A percentile compares a stretch with the other conserved stretches of the same genome.
Conservation (phyloP, 768 basidiomycete species). For the Atractiella rhizophila region DNA sequence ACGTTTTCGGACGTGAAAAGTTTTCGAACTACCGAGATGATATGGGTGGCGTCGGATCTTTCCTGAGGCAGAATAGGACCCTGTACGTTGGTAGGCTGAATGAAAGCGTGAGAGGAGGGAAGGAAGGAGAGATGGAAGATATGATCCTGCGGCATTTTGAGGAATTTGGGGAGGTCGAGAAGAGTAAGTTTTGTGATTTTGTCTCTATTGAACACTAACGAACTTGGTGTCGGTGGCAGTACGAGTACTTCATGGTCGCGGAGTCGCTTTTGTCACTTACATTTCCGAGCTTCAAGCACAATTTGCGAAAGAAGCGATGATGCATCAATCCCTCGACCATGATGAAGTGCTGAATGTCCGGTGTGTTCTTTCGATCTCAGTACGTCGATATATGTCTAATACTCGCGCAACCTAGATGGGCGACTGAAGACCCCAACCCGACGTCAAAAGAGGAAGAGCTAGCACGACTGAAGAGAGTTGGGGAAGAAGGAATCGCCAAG, state of each 20-base stretch:
- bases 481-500: conserved; percentile 53
- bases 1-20: conserved; percentile 91
- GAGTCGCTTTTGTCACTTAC: conserved; percentile 94
- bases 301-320: conserved; percentile 97
- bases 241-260: conserved; percentile 73
- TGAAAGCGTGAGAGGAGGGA: too few relatives aligned
- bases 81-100: conserved; percentile 83
- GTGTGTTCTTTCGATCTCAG: conserved; percentile 18
- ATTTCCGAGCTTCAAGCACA: conserved; percentile 58
- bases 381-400: background rate
- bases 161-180: conserved; percentile 83
- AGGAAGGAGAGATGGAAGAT: conserved; percentile 77
- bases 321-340: conserved; percentile 86
- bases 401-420: conserved; percentile 46
- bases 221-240: conserved; percentile 25
- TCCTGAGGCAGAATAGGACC: conserved; percentile 78
- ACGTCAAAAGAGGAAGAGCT: conserved; percentile 66
- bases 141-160: conserved; percentile 73
- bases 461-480: conserved; percentile 51
- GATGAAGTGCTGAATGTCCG: conserved; percentile 95
- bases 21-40: conserved; percentile 94
- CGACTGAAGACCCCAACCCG: conserved; percentile 95
- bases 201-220: background rate
- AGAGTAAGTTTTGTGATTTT: conserved; percentile 32
- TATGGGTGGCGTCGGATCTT: conserved; percentile 97